A percentile compares a stretch with the other conserved stretches of the same genome.
These are phyloP conservation scores for Terfezia claveryi DNA, from an alignment of 495 filamentous ascomycete species.

Conservation along the genomic window DNA sequence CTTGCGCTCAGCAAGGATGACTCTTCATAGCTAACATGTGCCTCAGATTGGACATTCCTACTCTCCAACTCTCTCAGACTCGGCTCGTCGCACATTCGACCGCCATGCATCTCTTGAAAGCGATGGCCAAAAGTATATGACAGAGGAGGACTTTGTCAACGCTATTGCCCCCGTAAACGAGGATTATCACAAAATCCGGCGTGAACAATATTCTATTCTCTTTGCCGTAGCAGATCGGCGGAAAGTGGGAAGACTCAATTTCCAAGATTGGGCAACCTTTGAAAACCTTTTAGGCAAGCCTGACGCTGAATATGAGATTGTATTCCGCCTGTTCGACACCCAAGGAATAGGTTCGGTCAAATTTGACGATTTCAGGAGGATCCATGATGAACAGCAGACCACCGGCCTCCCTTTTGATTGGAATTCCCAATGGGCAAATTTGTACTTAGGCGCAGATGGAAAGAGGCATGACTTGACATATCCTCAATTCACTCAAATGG, in stretches of 20 bases:
- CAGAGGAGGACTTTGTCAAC: slow-evolving; percentile 61
- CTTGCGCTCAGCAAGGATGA: too few species aligned
- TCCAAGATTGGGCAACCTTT: slow-evolving; percentile 79
- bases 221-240: slow-evolving; percentile 72
- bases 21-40: too few species aligned
- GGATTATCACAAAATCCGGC: slow-evolving; percentile 95
- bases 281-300: slow-evolving; percentile 84
- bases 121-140: slow-evolving; percentile 58
- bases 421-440: slow-evolving; percentile 88
- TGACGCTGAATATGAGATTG: slow-evolving; percentile 96
- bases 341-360: slow-evolving; percentile 62
- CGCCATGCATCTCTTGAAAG: slow-evolving; percentile 49
- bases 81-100: slow-evolving; percentile 50
- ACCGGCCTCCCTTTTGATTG: slow-evolving; percentile 84
- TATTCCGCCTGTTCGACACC: slow-evolving; percentile 83
- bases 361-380: slow-evolving; percentile 59
- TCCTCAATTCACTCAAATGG: slow-evolving; percentile 93
- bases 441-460: slow-evolving; percentile 73
- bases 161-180: slow-evolving; percentile 72
- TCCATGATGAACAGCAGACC: slow-evolving; percentile 68
- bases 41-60: slow-evolving; percentile 17
- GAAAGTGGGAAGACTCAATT: slow-evolving; percentile 42
- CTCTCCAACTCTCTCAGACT: slow-evolving; percentile 38
- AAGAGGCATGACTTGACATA: slow-evolving; percentile 79
- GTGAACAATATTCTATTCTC: slow-evolving; percentile 80